A percentile compares a stretch with the other conserved stretches of the same genome.
These are phyloP conservation scores for Geotrichum reessii DNA, from an alignment of 1,139 yeast species.

Conservation along the genomic window DNA sequence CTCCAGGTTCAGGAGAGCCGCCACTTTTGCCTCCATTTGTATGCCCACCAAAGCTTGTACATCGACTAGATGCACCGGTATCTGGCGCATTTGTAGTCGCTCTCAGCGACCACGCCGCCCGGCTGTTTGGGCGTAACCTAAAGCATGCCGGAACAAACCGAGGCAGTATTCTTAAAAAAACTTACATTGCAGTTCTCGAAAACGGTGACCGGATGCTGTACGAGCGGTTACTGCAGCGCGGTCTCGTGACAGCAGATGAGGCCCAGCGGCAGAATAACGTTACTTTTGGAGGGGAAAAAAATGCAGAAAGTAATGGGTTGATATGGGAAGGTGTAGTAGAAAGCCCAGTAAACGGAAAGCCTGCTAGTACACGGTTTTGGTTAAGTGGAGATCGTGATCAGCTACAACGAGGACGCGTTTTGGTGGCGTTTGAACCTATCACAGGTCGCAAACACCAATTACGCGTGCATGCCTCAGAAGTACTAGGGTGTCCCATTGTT, in stretches of 20 bases:
- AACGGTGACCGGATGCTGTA: neutral
- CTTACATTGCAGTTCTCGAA: constrained; percentile 16
- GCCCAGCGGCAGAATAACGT: neutral
- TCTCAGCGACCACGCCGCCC: constrained; percentile 26
- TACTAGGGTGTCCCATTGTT: constrained; percentile 26
- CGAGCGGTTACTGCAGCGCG: no score
- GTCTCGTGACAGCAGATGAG: neutral
- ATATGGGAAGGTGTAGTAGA: constrained; percentile 11
- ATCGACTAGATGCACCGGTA: constrained; percentile 30
- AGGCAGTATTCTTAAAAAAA: constrained; percentile 23
- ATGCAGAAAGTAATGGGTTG: constrained; percentile 3
- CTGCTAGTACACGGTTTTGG: constrained; percentile 22
- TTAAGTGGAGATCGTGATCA: neutral
- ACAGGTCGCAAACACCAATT: constrained; percentile 48
- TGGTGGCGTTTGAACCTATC: constrained; percentile 35
- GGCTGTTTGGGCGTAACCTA: constrained; percentile 24
- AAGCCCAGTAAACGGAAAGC: constrained; percentile 19
- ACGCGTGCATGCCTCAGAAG: constrained; percentile 34
- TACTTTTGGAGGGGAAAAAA: no score
- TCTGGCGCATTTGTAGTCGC: constrained; percentile 33
- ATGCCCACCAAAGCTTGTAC: constrained; percentile 27
- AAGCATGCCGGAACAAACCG: constrained; percentile 20
- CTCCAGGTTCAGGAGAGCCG: constrained; percentile 3
- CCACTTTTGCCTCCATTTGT: constrained; percentile 18
- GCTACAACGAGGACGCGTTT: neutral